phyloP scores from a whole-genome alignment of 768 basidiomycete genomes.

The Lentinula aciculospora region DNA sequence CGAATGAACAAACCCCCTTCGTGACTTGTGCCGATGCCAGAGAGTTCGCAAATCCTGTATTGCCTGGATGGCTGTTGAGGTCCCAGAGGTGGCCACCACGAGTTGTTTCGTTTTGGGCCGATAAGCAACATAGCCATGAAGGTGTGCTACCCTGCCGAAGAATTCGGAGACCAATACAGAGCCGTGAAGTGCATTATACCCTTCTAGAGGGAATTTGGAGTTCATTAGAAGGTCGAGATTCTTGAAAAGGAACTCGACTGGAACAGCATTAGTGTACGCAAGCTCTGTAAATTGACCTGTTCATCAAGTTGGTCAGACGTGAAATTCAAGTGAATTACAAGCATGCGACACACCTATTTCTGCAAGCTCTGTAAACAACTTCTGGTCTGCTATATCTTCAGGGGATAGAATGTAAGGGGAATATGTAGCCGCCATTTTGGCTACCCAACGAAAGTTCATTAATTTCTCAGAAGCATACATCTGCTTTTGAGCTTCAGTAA shows the following conservation, averaged over 20 bases:
- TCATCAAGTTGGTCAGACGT: neutral
- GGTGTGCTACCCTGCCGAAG: conserved; percentile 32
- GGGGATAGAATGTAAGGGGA: conserved; percentile 37
- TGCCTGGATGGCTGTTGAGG: conserved; percentile 34
- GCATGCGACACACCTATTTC: conserved; percentile 30
- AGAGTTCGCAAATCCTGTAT: conserved; percentile 40
- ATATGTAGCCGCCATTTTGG: conserved; percentile 39
- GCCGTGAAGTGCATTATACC: conserved; percentile 32
- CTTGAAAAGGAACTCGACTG: conserved; percentile 36
- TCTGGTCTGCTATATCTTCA: conserved; percentile 31
- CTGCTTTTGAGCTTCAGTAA: conserved; percentile 35
- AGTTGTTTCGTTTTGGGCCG: conserved; percentile 39
- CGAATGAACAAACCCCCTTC: conserved; percentile 37
- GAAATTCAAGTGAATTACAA: neutral
- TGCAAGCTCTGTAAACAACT: conserved; percentile 33
- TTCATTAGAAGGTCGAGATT: conserved; percentile 31
- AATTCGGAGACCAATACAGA: conserved; percentile 31
- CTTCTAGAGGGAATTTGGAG: conserved; percentile 45
- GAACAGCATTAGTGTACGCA: conserved; percentile 34
- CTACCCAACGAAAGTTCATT: conserved; percentile 52
- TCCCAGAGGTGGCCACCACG: conserved; percentile 49
- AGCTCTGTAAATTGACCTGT: conserved; percentile 55
- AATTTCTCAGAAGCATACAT: conserved; percentile 50
- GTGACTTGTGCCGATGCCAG: conserved; percentile 32
- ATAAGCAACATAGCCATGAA: conserved; percentile 43